These are phyloP conservation scores for Pythium monospermum DNA, from an alignment of 352 stramenopile genomes.

Conservation along the genomic window DNA sequence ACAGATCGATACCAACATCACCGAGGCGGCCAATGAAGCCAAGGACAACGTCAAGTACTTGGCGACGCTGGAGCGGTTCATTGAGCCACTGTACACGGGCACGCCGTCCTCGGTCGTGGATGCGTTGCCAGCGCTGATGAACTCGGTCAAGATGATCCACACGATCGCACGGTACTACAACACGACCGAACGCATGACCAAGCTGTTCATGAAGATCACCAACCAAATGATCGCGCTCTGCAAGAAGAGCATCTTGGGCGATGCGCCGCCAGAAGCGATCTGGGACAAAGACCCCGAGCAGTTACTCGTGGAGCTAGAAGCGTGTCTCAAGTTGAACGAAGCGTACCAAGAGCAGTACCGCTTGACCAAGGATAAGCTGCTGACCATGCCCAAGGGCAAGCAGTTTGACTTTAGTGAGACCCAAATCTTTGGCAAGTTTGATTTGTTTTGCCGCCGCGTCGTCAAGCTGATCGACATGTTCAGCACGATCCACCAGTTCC, in stretches of 20 bases:
- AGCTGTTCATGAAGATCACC: slow-evolving; percentile 89
- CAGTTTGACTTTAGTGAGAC: slow-evolving; percentile 90
- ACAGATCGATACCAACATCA: slow-evolving; percentile 87
- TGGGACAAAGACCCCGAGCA: slow-evolving; percentile 73
- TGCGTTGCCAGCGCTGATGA: slow-evolving; percentile 82
- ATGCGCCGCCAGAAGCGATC: slow-evolving; percentile 51
- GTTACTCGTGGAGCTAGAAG: slow-evolving; percentile 63
- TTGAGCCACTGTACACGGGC: slow-evolving; percentile 75
- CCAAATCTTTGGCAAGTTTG: slow-evolving; percentile 90
- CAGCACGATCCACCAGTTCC: slow-evolving; percentile 91
- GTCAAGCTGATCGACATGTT: slow-evolving; percentile 93
- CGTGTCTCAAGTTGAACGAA: slow-evolving; percentile 84
- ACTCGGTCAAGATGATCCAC: slow-evolving; percentile 89
- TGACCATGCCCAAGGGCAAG: slow-evolving; percentile 87
- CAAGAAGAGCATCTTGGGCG: slow-evolving; percentile 61
- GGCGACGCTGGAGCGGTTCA: slow-evolving; percentile 78
- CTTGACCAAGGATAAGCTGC: slow-evolving; percentile 83
- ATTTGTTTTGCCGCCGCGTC: slow-evolving; percentile 84
- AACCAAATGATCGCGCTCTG: slow-evolving; percentile 88
- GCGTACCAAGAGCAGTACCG: slow-evolving; percentile 90
- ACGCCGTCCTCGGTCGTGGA: slow-evolving; percentile 63
- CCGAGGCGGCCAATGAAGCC: slow-evolving; percentile 74
- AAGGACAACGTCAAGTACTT: slow-evolving; percentile 88
- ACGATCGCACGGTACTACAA: slow-evolving; percentile 88
- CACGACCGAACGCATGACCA: slow-evolving; percentile 88